These are phyloP conservation scores for Alternaria triticina DNA, from an alignment of 2,329 filamentous ascomycete species.

Conservation along the genomic window DNA sequence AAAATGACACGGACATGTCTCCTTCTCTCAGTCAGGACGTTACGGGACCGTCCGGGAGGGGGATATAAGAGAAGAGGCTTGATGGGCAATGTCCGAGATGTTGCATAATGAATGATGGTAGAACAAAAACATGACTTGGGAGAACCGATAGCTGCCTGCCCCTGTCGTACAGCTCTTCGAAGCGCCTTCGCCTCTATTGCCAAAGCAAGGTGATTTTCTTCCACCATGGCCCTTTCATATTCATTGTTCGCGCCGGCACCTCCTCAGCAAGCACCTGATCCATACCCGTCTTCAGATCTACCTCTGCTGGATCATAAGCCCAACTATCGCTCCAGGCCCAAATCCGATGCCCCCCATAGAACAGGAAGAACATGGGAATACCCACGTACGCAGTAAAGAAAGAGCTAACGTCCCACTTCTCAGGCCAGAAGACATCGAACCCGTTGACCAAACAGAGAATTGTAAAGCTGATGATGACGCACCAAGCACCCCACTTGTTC, in stretches of 20 bases:
- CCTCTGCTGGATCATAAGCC: slow-evolving; percentile 56
- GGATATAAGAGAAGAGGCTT: neutral
- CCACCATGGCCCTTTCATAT: slow-evolving; percentile 25
- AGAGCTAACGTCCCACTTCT: slow-evolving; percentile 65
- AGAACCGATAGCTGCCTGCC: neutral
- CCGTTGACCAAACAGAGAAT: slow-evolving; percentile 76
- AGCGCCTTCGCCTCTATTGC: slow-evolving; percentile 19
- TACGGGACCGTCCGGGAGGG: neutral
- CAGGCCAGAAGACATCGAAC: slow-evolving; percentile 74
- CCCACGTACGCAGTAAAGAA: slow-evolving; percentile 74
- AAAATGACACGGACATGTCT: neutral
- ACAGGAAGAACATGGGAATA: slow-evolving; percentile 64
- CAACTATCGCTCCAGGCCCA: slow-evolving; percentile 58
- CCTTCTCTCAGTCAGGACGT: neutral
- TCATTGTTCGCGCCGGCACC: slow-evolving; percentile 29
- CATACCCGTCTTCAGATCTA: slow-evolving; percentile 60
- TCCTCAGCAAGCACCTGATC: slow-evolving; percentile 42
- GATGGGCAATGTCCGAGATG: neutral
- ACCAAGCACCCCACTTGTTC: slow-evolving; percentile 70
- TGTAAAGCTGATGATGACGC: slow-evolving; percentile 63
- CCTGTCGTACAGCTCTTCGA: neutral
- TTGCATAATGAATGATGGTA: neutral
- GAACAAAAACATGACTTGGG: neutral
- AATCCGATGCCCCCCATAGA: slow-evolving; percentile 62
- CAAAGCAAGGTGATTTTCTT: slow-evolving; percentile 35